Base-by-base conservation (phyloP, 2,329 filamentous ascomycete species). In the Keithomyces neogunnii region DNA sequence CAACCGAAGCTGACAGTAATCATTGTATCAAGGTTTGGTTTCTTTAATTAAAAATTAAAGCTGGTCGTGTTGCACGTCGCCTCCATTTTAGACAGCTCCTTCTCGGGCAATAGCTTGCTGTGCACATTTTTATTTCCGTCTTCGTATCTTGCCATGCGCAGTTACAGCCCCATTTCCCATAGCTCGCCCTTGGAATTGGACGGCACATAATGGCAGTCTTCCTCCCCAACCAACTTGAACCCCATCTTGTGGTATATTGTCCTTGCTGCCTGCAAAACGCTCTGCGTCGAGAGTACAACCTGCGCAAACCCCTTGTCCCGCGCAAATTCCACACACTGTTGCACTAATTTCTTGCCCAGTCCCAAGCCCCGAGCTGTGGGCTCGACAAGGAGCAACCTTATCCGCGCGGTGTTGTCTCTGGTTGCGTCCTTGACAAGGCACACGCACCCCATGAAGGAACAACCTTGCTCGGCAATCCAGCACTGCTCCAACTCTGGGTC, bases 401-500 rank as follows among this genome's bases (percentile, higher is more conserved):
- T 47, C n/a, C 57, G 57, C 9, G 60, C 62, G 9, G 49, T 51
- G 5, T 55, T 8, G 9, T 50, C 32, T 11, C 30, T n/a, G 32
- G 54, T 31, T 31, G 30, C 45, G 29, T 61, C 57, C 6, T 54
- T 55, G 39, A 59, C 47, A 1, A 65, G 47, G n/a, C 60, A 55
- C 26, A 65, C 51, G 47, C 56, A 61, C 5, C 63, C 62, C 1
- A 59, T 44, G 36, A 65, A 65, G 4, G 55, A 29, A 3, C 48
- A 57, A 4, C 54, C 53, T 3, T 47, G 51, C 45, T 65, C 62
- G 0, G 60, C 61, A 9, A 64, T 62, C 62, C 62, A 65, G 51
- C 58, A 60, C 2, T 56, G 58, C n/a, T 64, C 62, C n/a, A 10
- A 31, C 7, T 38, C 36, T 2, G 57, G 53, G 29, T 63, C 54